Evolutionary conservation across 1,284 basidiomycete genomes (phyloP), one percentile per base, ranked within the genome.

Genomic region (Marasmius sp.): DNA sequence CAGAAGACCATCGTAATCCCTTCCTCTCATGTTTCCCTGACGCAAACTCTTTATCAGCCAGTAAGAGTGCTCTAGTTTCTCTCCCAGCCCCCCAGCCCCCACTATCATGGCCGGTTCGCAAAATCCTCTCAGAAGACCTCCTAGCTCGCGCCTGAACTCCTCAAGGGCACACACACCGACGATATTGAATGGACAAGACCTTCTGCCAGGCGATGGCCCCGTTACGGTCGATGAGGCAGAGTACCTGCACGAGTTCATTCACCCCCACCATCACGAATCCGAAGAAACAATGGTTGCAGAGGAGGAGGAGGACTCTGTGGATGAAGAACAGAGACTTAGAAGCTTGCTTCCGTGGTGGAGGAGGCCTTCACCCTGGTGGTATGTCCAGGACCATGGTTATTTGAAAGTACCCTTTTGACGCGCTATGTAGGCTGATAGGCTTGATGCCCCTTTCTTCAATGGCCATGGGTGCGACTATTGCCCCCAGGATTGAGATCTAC

Each of bases 321-420:
- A 71, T 37, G 67, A 69, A n/a, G 75, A 78, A 61, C 61, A 70
- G 49, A 60, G 66, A 10, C 67, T 61, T 9, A 68, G 72, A 64
- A 66, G 65, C 59, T 67, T 51, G 36, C 75, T 79, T 43, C 85
- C 88, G 0, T 91, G 89, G 89, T 91, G 86, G 82, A 88, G 76
- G 71, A 75, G 79, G 54, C 89, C 90, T 7, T 88, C 88, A 0
- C 79, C 87, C 0, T 82, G 79, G 75, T 92, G 91, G 90, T 90
- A 66, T 65, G 84, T 76, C 1, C n/a, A 55, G 27, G 59, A 47
- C 41, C 16, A 10, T 43, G 2, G 41, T 37, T 12, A 51, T 38
- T 57, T 47, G 48, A 38, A 16, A 52, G 11, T 33, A 51, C 6
- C 58, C 27, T 12, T 36, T 53, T 52, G 50, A 34, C 57, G 59